Evolutionary conservation across 441 rosid genomes (phyloP), one percentile per base, ranked within the genome.

Genomic region (Adansonia madagascariensis): DNA sequence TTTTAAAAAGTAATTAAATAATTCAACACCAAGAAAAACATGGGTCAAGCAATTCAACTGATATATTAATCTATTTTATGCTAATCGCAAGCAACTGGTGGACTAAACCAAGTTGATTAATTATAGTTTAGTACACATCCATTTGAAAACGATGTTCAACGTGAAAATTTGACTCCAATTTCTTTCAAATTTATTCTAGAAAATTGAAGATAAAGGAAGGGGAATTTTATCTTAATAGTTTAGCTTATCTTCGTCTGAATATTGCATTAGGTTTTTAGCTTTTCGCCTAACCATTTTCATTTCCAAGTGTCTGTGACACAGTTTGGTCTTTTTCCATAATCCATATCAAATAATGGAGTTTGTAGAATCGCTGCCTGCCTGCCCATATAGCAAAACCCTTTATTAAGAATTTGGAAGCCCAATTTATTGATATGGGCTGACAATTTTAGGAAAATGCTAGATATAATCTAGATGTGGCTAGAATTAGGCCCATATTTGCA

Each of bases 261-360:
- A 69, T 24, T 47, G 53, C n/a, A 44, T 44, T 66, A 44, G 53
- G 35, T 10, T 44, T 44, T 64, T 7, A 39, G 47, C 22, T 39
- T 64, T 64, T 15, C 69, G n/a, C 69, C 69, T 64, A 64, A 64
- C 53, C 11, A 18, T 17, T 17, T 65, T 66, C n/a, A 18, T 43
- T 41, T 41, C 2, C 6, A 8, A 3, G 2, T 41, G 14, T 39
- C 1, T 41, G 46, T 65, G 20, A 43, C 14, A 6, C n/a, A 66
- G 10, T 8, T 65, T 43, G 5, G 12, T 41, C 2, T 4, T 41
- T 9, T 17, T 66, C 2, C 27, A 65, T 9, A 39, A 64, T 62
- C 43, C 44, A 31, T 27, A 31, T 27, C 3, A 24, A 62, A 31
- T 62, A 62, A 14, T 31, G 67, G 44, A 5, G 53, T 2, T 0